Percentiles rank a stretch among this genome's conserved stretches.
These are phyloP conservation scores for Phytopythium ostracodes DNA, from an alignment of 352 stramenopile species.

Conservation along the genomic window DNA sequence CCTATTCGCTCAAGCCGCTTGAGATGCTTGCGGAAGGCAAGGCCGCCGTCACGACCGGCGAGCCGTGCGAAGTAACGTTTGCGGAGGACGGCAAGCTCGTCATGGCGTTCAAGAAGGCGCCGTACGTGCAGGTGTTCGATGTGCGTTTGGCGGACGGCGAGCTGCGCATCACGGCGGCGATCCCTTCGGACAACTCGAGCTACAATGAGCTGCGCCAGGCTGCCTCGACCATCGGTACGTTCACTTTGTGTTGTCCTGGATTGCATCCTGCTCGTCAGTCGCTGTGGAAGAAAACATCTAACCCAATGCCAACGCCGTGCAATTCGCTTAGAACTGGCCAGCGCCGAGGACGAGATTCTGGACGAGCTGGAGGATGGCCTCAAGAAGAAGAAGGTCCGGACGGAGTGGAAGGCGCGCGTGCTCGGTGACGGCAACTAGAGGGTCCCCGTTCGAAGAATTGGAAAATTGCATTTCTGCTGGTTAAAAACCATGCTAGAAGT, in stretches of 20 bases:
- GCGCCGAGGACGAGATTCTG: slow-evolving; percentile 37
- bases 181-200: slow-evolving; percentile 12
- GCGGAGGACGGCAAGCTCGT: slow-evolving; percentile 34
- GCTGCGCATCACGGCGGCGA: slow-evolving; percentile 1
- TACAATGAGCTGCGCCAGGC: slow-evolving; percentile 42
- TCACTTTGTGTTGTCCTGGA: slow-evolving; percentile 3
- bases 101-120: slow-evolving; percentile 57
- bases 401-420: slow-evolving; percentile 27
- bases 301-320: no score
- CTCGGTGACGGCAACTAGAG: slow-evolving; percentile 2
- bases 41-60: slow-evolving; percentile 33
- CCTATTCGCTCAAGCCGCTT: slow-evolving; percentile 22
- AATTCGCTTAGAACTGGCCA: slow-evolving; percentile 33
- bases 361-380: slow-evolving; percentile 64
- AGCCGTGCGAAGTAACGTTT: slow-evolving; percentile 50
- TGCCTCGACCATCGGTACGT: slow-evolving; percentile 52
- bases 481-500: background rate
- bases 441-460: background rate
- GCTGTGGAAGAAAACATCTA: no score
- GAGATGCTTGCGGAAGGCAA: slow-evolving; percentile 19
- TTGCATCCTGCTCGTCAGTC: no score
- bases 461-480: background rate
- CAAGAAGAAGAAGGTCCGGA: slow-evolving; percentile 83
- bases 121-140: slow-evolving; percentile 58
- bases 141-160: slow-evolving; percentile 25